Evolutionary conservation across 768 basidiomycete species (phyloP), one percentile per base, ranked within the genome.

Genomic region (Sarcodon aspratus): DNA sequence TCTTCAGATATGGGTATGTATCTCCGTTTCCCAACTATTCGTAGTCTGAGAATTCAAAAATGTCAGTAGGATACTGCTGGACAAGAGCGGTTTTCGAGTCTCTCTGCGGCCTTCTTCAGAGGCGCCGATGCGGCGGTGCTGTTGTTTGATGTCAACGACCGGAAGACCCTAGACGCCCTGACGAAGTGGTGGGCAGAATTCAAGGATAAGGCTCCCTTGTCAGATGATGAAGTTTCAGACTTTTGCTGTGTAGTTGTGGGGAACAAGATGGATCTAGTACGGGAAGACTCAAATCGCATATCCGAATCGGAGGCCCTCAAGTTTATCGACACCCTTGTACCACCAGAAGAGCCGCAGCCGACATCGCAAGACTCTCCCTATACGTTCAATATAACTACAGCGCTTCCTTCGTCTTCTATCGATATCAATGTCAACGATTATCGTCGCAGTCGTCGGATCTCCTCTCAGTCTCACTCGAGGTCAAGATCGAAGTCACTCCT

Each of bases 31-130:
- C 36, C 46, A 18, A 3, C 46, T 50, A 45, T 27, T 55, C 42
- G 52, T 10, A 43, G n/a, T 47, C 35, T 37, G 44, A 32, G 32
- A 21, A 21, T 13, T 21, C 33, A 21, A 11, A 37, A 38, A 17
- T 54, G 36, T 32, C 12, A 21, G 31, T 55, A 88, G 82, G 88
- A 91, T 58, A 90, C 86, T 0, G 85, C 87, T 1, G 89, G 90
- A 2, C 90, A 93, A 61, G 89, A 93, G 57, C 78, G 90, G 5
- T 92, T 93, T 67, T 87, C 87, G 1, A 81, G 76, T 36, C 73
- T 92, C 13, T 87, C 88, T 0, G 70, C 76, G 0, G 87, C 90
- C 0, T 92, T 92, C 65, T 93, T 89, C 56, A 77, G 90, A 6
- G 85, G 85, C 1, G 85, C 88, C 3, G 87, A 91, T 57, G 90